Evolutionary conservation across 164 flowering plant genomes (phyloP).

Genomic region (Paratinospora sagittata): DNA sequence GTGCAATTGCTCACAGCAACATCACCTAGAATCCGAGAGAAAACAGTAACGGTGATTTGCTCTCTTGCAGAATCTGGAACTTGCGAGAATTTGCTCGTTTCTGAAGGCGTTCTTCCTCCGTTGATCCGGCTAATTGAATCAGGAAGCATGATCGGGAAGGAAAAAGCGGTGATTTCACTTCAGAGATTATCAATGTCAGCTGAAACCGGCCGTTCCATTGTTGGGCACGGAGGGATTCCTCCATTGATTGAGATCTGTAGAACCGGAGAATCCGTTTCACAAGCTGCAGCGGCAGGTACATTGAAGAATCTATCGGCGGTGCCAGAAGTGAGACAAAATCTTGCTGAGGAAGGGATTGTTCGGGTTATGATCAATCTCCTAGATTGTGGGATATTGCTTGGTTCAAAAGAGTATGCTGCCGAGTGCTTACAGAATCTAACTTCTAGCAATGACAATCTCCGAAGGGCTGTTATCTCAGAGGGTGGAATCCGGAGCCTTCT

Average conservation of each 20-base stretch:
- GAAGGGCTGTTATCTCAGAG: slow-evolving; percentile 50
- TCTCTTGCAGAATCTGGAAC: slow-evolving; percentile 74
- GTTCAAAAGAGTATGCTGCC: slow-evolving; percentile 81
- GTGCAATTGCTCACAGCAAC: slow-evolving; percentile 81
- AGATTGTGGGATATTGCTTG: slow-evolving; percentile 60
- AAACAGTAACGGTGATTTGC: slow-evolving; percentile 59
- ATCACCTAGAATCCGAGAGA: slow-evolving; percentile 72
- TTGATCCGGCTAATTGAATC: slow-evolving; percentile 78
- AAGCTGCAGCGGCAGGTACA: slow-evolving; percentile 70
- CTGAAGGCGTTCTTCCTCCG: slow-evolving; percentile 85
- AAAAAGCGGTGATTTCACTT: slow-evolving; percentile 76
- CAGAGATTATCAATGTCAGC: slow-evolving; percentile 71
- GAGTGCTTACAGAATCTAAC: slow-evolving; percentile 89
- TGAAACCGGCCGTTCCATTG: slow-evolving; percentile 71
- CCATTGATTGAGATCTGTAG: slow-evolving; percentile 72
- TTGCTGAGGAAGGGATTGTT: slow-evolving; percentile 77
- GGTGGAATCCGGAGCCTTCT: slow-evolving; percentile 67
- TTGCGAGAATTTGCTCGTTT: slow-evolving; percentile 77
- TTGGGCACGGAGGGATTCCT: slow-evolving; percentile 74
- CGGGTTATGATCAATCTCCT: slow-evolving; percentile 66
- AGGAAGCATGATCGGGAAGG: slow-evolving; percentile 58
- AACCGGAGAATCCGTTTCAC: slow-evolving; percentile 66
- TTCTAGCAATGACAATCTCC: slow-evolving; percentile 46
- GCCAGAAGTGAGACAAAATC: slow-evolving; percentile 58
- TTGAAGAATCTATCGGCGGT: slow-evolving; percentile 75